Base-by-base conservation (phyloP, 2,329 filamentous ascomycete species). In the Apiospora marii region DNA sequence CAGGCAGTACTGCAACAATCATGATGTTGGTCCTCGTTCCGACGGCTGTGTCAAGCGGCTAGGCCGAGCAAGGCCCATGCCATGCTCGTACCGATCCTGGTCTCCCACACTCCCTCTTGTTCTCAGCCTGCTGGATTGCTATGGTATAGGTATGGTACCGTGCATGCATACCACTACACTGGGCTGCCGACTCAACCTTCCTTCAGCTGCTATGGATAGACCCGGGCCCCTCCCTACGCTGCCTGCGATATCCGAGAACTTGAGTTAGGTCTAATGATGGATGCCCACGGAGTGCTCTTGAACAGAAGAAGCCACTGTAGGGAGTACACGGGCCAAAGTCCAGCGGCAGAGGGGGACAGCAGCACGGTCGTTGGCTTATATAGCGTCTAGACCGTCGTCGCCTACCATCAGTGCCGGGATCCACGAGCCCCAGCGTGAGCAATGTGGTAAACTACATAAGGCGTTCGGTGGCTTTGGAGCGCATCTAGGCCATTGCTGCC, bases 381-480 rank as follows among this genome's bases (percentile, higher is more conserved):
- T 41, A 64, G 34, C 22, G 34, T 14, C 22, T 41, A 34, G 34
- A 22, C 58, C 8, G 34, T n/a, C 34, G 34, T 64, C 30, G n/a
- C 58, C 12, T 64, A n/a, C 12, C 58, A 64, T n/a, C 58, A 22
- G 34, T 41, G 58, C 34, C 12, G 58, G 34, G 10, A 37, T 41
- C 19, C 58, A 64, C 58, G 58, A 64, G 58, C 58, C 58, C 53
- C 53, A 61, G 53, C 53, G 30, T 61, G 30, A 22, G 19, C 53
- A 30, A 61, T 37, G 53, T 61, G 53, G 30, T n/a, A 19, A 19
- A 61, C 53, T 64, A 37, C 27, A 30, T 4, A 30, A 2, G 58
- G 58, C 22, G 58, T 64, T 34, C 41, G 19, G 19, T 41, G 58
- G 58, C 34, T 14, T 2, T 6, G 8, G 34, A 64, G 10, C 58